Percentiles rank a stretch among this genome's conserved stretches.
phyloP scores from a whole-genome alignment of 352 stramenopile genomes.

The Globisporangium rhizosaccharum region DNA sequence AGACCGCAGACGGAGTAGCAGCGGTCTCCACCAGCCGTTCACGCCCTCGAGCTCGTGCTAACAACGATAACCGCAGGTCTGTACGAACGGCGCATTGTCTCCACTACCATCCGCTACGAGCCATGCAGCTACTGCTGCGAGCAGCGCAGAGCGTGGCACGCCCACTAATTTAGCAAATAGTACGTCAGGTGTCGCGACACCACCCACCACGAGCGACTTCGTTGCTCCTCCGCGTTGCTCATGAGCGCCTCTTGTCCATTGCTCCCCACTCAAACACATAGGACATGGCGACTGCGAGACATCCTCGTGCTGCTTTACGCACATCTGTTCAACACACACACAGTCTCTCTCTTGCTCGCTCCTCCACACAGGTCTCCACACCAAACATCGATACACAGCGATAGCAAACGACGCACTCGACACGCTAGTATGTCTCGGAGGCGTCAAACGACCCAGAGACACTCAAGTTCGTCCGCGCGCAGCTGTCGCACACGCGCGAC shows the following conservation, averaged over 20 bases:
- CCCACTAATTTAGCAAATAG: too few species aligned
- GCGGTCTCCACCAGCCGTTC: conserved; percentile 2
- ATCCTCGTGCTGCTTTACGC: too few species aligned
- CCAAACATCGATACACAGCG: not conserved
- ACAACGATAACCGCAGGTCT: not conserved
- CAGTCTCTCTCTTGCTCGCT: too few species aligned
- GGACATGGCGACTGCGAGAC: too few species aligned
- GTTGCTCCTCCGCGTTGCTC: not conserved
- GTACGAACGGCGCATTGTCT: not conserved
- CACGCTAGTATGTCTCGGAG: conserved; percentile 5
- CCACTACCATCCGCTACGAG: not conserved
- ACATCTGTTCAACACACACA: too few species aligned
- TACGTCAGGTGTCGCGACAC: too few species aligned
- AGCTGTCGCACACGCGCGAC: conserved; percentile 72
- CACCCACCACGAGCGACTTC: too few species aligned
- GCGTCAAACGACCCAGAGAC: conserved; percentile 28
- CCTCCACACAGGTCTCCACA: too few species aligned
- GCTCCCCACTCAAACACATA: too few species aligned
- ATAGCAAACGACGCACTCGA: not conserved
- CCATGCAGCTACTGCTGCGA: too few species aligned
- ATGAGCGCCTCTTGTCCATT: too few species aligned
- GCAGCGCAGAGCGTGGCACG: too few species aligned
- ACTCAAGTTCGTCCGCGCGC: conserved; percentile 39
- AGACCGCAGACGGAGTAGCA: not conserved
- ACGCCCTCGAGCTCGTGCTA: conserved; percentile 12